These are phyloP conservation scores for Auricularia sp. DNA, from an alignment of 768 basidiomycete species.

Conservation along the genomic window DNA sequence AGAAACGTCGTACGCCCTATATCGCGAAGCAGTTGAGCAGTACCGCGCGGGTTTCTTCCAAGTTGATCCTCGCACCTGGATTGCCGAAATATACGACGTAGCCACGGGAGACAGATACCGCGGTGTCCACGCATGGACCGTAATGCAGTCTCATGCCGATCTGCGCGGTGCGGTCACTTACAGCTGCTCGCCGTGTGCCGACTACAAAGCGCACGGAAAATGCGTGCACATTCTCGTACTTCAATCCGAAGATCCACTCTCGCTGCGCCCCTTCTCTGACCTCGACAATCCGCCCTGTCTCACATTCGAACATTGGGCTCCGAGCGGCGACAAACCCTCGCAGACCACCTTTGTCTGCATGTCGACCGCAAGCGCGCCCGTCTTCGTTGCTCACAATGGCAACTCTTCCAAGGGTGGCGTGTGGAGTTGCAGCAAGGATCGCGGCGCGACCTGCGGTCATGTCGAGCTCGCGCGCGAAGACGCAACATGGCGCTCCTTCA, in stretches of 20 bases:
- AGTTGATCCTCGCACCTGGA: not conserved
- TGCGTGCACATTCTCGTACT: not conserved
- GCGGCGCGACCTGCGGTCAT: not conserved
- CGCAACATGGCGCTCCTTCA: not conserved
- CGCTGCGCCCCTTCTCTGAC: not conserved
- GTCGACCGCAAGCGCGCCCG: not conserved
- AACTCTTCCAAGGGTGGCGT: not conserved
- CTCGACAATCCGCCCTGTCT: not conserved
- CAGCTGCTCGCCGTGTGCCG: not conserved
- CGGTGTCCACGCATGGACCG: not conserved
- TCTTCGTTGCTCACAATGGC: not conserved
- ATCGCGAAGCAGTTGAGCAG: not conserved
- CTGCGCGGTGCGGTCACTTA: not conserved
- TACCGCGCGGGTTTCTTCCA: not conserved
- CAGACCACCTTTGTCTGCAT: not conserved
- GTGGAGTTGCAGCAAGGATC: not conserved
- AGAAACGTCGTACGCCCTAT: not conserved
- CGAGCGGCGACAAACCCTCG: not conserved
- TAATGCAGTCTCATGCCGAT: not conserved
- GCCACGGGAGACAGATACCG: not conserved
- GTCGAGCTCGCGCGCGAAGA: not conserved
- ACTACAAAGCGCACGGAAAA: not conserved
- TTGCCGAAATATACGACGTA: not conserved
- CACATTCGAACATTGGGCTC: not conserved
- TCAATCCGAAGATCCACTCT: not conserved